These are phyloP conservation scores for Capronia americana DNA, from an alignment of 2,329 filamentous ascomycete genomes.

Conservation along the genomic window DNA sequence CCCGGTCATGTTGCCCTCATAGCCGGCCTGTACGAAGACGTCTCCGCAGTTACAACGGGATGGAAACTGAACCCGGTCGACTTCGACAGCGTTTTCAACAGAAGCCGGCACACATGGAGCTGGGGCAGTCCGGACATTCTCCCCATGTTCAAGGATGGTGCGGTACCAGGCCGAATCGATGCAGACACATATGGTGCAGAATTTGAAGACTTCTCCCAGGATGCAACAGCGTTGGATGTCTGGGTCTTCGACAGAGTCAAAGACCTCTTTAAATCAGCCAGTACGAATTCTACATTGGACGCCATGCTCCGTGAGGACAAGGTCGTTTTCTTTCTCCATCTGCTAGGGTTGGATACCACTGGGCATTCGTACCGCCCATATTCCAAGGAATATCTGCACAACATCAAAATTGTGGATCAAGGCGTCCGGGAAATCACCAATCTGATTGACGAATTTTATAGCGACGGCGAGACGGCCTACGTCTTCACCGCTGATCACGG, in stretches of 20 bases:
- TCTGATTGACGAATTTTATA: slow-evolving; percentile 85
- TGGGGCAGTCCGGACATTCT: slow-evolving; percentile 98
- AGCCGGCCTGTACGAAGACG: slow-evolving; percentile 95
- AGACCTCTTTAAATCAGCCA: slow-evolving; percentile 80
- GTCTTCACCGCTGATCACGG: slow-evolving; percentile 98
- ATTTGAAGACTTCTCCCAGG: slow-evolving; percentile 84
- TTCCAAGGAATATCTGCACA: slow-evolving; percentile 91
- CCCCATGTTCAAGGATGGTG: slow-evolving; percentile 96
- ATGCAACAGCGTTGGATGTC: slow-evolving; percentile 80
- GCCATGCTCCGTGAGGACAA: slow-evolving; percentile 79
- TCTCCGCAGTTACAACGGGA: slow-evolving; percentile 93
- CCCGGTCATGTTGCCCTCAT: slow-evolving; percentile 97
- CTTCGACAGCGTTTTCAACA: slow-evolving; percentile 98
- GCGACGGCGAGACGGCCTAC: slow-evolving; percentile 84
- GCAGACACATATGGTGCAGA: slow-evolving; percentile 84
- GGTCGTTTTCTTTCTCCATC: slow-evolving; percentile 91
- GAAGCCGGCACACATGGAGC: slow-evolving; percentile 95
- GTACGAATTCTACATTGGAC: slow-evolving; percentile 76
- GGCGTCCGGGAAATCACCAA: slow-evolving; percentile 84
- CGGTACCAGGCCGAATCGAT: slow-evolving; percentile 83
- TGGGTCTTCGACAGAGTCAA: slow-evolving; percentile 98
- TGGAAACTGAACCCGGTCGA: slow-evolving; percentile 99
- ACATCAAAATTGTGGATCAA: slow-evolving; percentile 91
- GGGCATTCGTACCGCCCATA: slow-evolving; percentile 89
- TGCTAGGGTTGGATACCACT: slow-evolving; percentile 88